Evolutionary conservation across 2,329 filamentous ascomycete genomes (phyloP).

Genomic region (Neocucurbitaria cava): DNA sequence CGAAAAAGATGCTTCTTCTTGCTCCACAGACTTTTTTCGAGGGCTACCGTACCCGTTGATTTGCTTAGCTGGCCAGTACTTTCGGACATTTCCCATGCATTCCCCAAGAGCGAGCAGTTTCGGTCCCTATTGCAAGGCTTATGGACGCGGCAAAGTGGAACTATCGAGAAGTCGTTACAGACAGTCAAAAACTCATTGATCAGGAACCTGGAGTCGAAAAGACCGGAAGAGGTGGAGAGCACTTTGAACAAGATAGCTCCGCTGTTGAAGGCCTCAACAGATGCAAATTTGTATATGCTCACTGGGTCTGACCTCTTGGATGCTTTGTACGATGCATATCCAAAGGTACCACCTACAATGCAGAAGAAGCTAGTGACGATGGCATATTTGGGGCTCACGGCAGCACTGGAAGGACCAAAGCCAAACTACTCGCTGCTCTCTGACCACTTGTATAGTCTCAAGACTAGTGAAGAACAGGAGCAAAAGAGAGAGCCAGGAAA

Average conservation of each 20-base stretch:
- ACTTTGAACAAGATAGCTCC: slow-evolving; percentile 67
- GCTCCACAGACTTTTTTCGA: slow-evolving; percentile 62
- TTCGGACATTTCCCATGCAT: slow-evolving; percentile 70
- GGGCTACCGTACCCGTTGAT: slow-evolving; percentile 52
- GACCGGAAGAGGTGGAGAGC: slow-evolving; percentile 63
- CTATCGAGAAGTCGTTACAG: slow-evolving; percentile 64
- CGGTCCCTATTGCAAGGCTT: slow-evolving; percentile 57
- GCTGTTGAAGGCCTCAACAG: slow-evolving; percentile 67
- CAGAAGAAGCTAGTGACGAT: slow-evolving; percentile 74
- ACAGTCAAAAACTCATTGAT: slow-evolving; percentile 69
- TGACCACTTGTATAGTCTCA: slow-evolving; percentile 84
- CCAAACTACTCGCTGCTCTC: slow-evolving; percentile 77
- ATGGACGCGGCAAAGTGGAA: slow-evolving; percentile 60
- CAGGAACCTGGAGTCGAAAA: slow-evolving; percentile 67
- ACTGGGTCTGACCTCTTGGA: slow-evolving; percentile 90
- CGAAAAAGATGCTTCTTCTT: slow-evolving; percentile 71
- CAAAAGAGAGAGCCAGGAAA: slow-evolving; percentile 48
- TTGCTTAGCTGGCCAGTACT: slow-evolving; percentile 73
- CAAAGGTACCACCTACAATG: slow-evolving; percentile 66
- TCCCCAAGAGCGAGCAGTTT: slow-evolving; percentile 67
- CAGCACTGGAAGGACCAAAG: slow-evolving; percentile 70
- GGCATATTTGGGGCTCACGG: slow-evolving; percentile 75
- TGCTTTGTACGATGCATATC: slow-evolving; percentile 71
- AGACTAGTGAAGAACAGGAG: slow-evolving; percentile 71
- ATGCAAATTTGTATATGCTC: slow-evolving; percentile 69